Evolutionary conservation across 306 rosid species (phyloP).

Genomic region (Medicago ruthenica): DNA sequence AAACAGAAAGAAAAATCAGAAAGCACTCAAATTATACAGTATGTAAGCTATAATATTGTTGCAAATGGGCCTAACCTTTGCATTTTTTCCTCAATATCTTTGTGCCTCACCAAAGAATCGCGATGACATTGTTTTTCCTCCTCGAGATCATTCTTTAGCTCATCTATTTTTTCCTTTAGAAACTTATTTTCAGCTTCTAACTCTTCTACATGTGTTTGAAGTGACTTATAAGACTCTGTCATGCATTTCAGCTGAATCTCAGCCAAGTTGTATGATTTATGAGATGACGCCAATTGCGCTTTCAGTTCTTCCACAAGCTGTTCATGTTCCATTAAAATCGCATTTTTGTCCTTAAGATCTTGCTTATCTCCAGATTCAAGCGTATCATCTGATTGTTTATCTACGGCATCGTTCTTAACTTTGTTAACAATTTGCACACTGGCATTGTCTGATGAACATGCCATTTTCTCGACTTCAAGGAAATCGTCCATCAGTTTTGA

Average conservation of each 20-base stretch:
- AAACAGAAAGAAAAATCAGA: constrained; percentile 44
- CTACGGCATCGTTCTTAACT: background rate
- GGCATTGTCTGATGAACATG: constrained; percentile 65
- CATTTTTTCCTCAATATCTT: constrained; percentile 70
- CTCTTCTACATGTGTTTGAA: constrained; percentile 67
- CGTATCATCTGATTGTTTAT: constrained; percentile 3
- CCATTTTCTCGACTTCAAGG: constrained; percentile 93
- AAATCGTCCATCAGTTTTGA: constrained; percentile 91
- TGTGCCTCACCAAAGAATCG: constrained; percentile 66
- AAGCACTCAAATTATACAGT: constrained; percentile 38
- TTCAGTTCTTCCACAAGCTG: no score
- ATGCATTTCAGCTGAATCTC: constrained; percentile 93
- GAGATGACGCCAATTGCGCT: no score
- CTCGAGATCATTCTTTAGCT: constrained; percentile 65
- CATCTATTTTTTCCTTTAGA: constrained; percentile 61
- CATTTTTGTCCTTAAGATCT: no score
- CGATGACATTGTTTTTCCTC: constrained; percentile 66
- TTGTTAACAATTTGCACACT: constrained; percentile 40
- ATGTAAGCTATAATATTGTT: background rate
- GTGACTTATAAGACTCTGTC: constrained; percentile 89
- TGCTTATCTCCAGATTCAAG: no score
- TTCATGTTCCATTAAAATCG: no score
- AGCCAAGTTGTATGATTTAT: constrained; percentile 38
- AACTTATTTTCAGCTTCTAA: constrained; percentile 70
- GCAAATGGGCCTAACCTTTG: constrained; percentile 54